Percentiles rank a stretch among this genome's conserved stretches.
Conservation (phyloP, 768 basidiomycete species). For the Cantharellus cinnabarinus region DNA sequence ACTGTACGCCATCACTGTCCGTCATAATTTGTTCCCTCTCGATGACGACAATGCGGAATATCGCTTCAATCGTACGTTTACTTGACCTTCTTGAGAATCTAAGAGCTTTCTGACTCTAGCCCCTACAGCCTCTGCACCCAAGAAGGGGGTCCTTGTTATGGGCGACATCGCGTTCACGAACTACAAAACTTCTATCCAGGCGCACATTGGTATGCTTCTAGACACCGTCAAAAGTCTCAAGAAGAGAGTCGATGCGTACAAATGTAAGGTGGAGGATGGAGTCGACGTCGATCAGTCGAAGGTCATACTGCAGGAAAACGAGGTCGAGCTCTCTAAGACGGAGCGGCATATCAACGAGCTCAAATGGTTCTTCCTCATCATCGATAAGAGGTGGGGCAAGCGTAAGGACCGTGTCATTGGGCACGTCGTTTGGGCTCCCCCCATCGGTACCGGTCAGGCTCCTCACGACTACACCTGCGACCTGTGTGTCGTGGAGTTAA, state of each 20-base stretch:
- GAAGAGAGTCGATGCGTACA: constrained; percentile 10
- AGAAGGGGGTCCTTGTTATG: constrained; percentile 21
- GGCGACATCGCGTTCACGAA: constrained; percentile 16
- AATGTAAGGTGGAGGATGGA: constrained; percentile 10
- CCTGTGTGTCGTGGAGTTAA: constrained; percentile 21
- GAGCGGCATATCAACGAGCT: constrained; percentile 14
- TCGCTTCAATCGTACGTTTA: constrained; percentile 16
- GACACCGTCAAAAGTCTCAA: constrained; percentile 11
- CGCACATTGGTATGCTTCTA: constrained; percentile 13
- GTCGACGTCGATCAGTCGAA: constrained; percentile 6
- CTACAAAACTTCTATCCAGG: constrained; percentile 17
- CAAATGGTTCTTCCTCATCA: constrained; percentile 17
- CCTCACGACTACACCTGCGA: constrained; percentile 20
- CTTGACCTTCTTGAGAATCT: constrained; percentile 12
- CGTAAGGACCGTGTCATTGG: constrained; percentile 20
- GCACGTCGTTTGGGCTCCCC: constrained; percentile 21
- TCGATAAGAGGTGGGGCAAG: constrained; percentile 19
- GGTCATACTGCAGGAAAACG: constrained; percentile 10
- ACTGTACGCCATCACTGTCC: constrained; percentile 8
- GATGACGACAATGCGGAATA: constrained; percentile 14
- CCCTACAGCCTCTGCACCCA: constrained; percentile 13
- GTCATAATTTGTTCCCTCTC: constrained; percentile 8
- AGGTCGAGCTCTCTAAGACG: constrained; percentile 11
- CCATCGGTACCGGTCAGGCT: constrained; percentile 14
- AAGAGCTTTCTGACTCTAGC: constrained; percentile 15